Percentiles rank a stretch among this genome's conserved stretches.
Evolutionary conservation across 805 yeast species (phyloP).

Genomic region (Danielozyma ontarioensis): DNA sequence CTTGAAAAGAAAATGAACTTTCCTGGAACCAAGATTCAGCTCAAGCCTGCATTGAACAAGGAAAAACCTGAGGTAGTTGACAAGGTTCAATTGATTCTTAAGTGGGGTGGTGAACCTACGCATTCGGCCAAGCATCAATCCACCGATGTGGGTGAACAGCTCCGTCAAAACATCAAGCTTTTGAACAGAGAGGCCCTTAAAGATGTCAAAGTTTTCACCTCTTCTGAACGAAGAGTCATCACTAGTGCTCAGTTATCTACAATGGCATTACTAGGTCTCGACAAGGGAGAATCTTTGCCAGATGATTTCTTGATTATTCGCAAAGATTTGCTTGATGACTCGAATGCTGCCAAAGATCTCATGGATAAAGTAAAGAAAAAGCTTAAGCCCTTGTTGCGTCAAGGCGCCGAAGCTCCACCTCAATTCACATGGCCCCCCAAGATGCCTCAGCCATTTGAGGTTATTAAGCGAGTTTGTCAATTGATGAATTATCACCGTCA

Average conservation of each 20-base stretch:
- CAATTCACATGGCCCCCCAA: slow-evolving; percentile 99
- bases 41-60: slow-evolving; percentile 76
- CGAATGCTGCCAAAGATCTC: slow-evolving; percentile 94
- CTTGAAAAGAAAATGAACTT: slow-evolving; percentile 82
- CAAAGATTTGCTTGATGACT: slow-evolving; percentile 89
- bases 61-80: slow-evolving; percentile 68
- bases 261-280: slow-evolving; percentile 64
- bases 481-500: slow-evolving; percentile 87
- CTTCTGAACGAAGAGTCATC: slow-evolving; percentile 91
- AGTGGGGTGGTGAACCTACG: slow-evolving; percentile 99
- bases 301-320: slow-evolving; percentile 77
- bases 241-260: slow-evolving; percentile 89
- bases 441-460: slow-evolving; percentile 96
- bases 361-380: slow-evolving; percentile 98
- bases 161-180: slow-evolving; percentile 85
- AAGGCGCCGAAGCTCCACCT: slow-evolving; percentile 95
- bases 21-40: slow-evolving; percentile 95
- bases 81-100: slow-evolving; percentile 90
- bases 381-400: slow-evolving; percentile 86
- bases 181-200: slow-evolving; percentile 80
- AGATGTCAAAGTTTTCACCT: slow-evolving; percentile 81
- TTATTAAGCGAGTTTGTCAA: slow-evolving; percentile 89
- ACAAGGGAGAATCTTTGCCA: slow-evolving; percentile 50
- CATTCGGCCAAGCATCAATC: slow-evolving; percentile 96
- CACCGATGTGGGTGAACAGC: slow-evolving; percentile 90